Base-by-base conservation (phyloP, 352 stramenopile species). In the Phytophthora sp. region DNA sequence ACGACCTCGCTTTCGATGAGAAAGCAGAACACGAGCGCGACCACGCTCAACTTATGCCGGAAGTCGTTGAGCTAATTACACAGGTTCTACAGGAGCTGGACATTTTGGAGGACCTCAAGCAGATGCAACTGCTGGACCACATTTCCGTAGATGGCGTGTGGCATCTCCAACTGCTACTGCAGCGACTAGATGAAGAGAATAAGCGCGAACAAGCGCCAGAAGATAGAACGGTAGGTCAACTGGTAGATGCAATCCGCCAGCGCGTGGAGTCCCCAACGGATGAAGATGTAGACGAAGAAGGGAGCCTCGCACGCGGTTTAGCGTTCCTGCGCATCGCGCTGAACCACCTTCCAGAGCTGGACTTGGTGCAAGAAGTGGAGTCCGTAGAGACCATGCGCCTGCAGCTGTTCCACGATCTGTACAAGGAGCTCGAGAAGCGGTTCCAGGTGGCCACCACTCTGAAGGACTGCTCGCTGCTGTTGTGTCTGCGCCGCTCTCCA, bases 401-500 rank as follows among this genome's bases (percentile, higher is more conserved):
- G 3, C 20, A 45, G 13, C 64, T 74, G n/a, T 74, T 89, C 17
- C 63, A 74, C 43, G 58, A 53, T 17, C 70, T 94, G 28, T 93
- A 89, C 62, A 54, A 70, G 30, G 72, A 88, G 43, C 52, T 92
- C 6, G 54, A 89, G 49, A 83, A 91, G 66, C 68, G 82, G 2
- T 94, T 95, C 63, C 79, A 91, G 26, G 87, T 95, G 39, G 87
- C 87, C 9, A 94, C 84, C 30, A 95, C 87, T 31, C 75, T 92
- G 38, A 95, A 95, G 46, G 87, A 95, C 71, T 95, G 87, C 41
- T 95, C 87, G 24, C 56, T 94, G 62, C 57, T 95, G 66, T 45
- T 95, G 23, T 91, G 79, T 34, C 60, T 95, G 49, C 80, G 82
- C 0, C 82, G 84, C 1, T 79, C 70, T 5, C 72, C 68, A 0